Conservation (phyloP, 768 basidiomycete species). For the Hortiboletus campestris region DNA sequence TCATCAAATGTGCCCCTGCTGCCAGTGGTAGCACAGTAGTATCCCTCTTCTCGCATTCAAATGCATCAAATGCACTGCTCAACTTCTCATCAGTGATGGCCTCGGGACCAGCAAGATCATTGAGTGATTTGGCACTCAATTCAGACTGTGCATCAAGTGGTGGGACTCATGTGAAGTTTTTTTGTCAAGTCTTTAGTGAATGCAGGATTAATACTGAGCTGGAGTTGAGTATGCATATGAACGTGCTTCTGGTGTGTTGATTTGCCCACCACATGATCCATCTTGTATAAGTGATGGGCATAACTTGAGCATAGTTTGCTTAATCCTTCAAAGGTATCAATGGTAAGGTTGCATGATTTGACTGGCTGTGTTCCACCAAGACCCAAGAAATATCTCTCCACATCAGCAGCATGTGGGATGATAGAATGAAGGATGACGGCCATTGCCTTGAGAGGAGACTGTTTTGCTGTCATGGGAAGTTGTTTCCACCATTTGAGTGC, state of each 20-base stretch:
- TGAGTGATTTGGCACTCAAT: neutral
- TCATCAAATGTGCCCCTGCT: too few relatives aligned
- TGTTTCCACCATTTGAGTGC: slow-evolving; percentile 28
- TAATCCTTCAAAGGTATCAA: neutral
- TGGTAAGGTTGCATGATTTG: neutral
- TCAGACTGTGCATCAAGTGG: neutral
- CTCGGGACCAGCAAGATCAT: neutral
- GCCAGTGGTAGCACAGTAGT: too few relatives aligned
- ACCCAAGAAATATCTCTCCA: neutral
- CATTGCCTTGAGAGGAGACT: slow-evolving; percentile 5
- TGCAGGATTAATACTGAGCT: neutral
- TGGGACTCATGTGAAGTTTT: neutral
- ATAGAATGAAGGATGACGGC: neutral
- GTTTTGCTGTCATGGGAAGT: slow-evolving; percentile 8
- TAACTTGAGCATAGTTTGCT: neutral
- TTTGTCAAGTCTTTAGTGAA: neutral
- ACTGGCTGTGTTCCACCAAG: neutral
- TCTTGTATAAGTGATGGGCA: neutral
- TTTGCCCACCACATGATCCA: neutral
- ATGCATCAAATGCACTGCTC: neutral
- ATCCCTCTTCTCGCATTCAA: neutral
- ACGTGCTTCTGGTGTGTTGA: neutral
- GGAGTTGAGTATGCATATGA: neutral
- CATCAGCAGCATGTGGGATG: neutral
- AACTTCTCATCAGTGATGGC: neutral